Percentiles rank a stretch among this genome's conserved stretches.
Evolutionary conservation across 1,284 basidiomycete genomes (phyloP).

Genomic region (Ganoderma lucidum): DNA sequence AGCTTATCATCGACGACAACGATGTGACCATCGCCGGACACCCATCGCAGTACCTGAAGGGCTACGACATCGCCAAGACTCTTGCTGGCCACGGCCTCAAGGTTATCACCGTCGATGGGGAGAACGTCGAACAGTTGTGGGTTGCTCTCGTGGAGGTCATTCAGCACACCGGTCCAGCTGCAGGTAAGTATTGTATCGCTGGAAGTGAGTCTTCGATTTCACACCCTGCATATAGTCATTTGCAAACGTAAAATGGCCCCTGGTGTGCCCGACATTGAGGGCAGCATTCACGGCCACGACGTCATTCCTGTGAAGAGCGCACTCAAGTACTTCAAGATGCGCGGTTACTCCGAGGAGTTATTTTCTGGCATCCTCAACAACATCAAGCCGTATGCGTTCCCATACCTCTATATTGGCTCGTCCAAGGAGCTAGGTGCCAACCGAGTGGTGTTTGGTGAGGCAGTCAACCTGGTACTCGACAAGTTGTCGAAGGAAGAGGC

Average conservation of each 20-base stretch:
- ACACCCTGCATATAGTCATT: conserved; percentile 55
- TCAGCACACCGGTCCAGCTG: conserved; percentile 75
- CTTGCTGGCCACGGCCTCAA: conserved; percentile 83
- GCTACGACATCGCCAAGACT: conserved; percentile 75
- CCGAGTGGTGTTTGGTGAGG: conserved; percentile 84
- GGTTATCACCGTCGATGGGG: conserved; percentile 75
- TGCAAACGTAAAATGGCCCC: conserved; percentile 84
- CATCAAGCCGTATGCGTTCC: conserved; percentile 67
- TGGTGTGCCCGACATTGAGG: conserved; percentile 81
- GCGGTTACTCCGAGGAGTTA: conserved; percentile 65
- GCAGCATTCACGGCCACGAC: conserved; percentile 82
- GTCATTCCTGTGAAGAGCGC: conserved; percentile 83
- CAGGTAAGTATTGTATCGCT: conserved; percentile 51
- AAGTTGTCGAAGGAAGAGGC: conserved; percentile 78
- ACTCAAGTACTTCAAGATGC: conserved; percentile 71
- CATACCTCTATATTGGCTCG: conserved; percentile 72
- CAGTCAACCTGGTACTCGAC: conserved; percentile 81
- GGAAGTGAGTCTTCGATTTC: conserved; percentile 5
- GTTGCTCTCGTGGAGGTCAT: conserved; percentile 64
- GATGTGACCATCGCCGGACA: conserved; percentile 89
- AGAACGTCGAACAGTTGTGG: conserved; percentile 83
- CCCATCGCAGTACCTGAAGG: conserved; percentile 83
- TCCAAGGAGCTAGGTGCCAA: conserved; percentile 80
- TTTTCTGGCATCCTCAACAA: conserved; percentile 63
- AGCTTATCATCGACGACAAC: conserved; percentile 88